Evolutionary conservation across 345 rosid species (phyloP), one percentile per base, ranked within the genome.

Genomic region (Iberis pinnata): DNA sequence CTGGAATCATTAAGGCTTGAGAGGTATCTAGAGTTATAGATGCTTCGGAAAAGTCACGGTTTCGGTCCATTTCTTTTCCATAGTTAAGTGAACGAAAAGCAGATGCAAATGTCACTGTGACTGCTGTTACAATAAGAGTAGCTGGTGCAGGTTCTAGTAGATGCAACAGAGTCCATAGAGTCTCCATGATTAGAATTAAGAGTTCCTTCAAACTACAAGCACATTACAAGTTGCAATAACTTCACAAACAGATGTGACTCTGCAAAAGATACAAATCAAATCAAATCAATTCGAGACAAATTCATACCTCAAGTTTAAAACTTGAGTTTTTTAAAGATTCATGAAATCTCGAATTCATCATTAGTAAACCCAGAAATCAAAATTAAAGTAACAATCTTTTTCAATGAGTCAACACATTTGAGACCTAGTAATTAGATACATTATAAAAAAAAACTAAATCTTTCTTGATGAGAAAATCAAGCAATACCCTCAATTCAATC

Each of bases 61-160:
- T 92, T 49, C 86, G 64, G 73, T 88, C 98, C 98, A 88, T 88
- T 69, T 88, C 95, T 78, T 85, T 92, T 31, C 89, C 89, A 64
- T 83, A 75, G 73, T 92, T 92, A 35, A 92, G 65, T 26, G 98
- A 89, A 39, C 98, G 84, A 64, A 84, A 85, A n/a, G 96, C 98
- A 3, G 98, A 78, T 16, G 86, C 89, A 68, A 92, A 88, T 27
- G 98, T 84, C 47, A 88, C 98, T 3, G 76, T 70, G 14, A 92
- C 90, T 13, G 98, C 98, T 3, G 96, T 88, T 29, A 76, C 13
- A 29, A 92, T 85, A 22, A 88, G 92, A 5, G 95, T 81, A 56
- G 76, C 68, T 1, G 98, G 95, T 1, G 96, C 88, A 61, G 98
- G 98, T 73, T 84, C 96, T 75, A 92, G 51, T 56, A 92, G 69